A percentile compares a stretch with the other conserved stretches of the same genome.
These are phyloP conservation scores for Fusarium euwallaceae DNA, from an alignment of 2,329 filamentous ascomycete species.

Conservation along the genomic window DNA sequence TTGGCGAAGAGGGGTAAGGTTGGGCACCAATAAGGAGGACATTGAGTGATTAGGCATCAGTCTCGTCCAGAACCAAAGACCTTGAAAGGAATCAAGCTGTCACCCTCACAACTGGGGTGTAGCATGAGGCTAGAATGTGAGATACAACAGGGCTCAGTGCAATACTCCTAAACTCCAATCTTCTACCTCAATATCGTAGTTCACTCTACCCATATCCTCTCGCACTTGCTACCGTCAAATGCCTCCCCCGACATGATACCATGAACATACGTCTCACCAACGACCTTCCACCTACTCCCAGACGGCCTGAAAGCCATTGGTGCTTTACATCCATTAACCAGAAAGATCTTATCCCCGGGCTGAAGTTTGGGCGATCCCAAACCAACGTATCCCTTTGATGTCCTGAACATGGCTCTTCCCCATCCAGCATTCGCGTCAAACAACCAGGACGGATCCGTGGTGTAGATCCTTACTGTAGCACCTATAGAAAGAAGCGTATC, in stretches of 20 bases:
- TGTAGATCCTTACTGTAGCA: not conserved
- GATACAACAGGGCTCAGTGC: not conserved
- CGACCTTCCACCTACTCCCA: not conserved
- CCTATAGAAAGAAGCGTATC: not conserved
- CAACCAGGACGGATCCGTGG: not conserved
- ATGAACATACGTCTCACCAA: not conserved
- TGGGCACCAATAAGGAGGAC: not conserved
- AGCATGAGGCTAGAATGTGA: fast-evolving
- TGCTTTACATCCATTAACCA: not conserved
- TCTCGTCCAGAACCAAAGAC: not conserved
- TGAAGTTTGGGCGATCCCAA: not conserved
- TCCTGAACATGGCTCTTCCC: not conserved
- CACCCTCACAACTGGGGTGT: not conserved
- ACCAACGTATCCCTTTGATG: not conserved
- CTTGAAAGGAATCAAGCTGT: not conserved
- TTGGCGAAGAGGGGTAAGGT: not conserved
- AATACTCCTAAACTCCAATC: not conserved
- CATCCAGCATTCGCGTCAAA: not conserved
- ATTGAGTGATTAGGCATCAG: not conserved
- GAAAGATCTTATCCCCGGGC: not conserved
- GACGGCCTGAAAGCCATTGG: not conserved
- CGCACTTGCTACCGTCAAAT: not conserved
- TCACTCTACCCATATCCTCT: not conserved
- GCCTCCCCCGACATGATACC: not conserved
- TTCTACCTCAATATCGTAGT: not conserved